Evolutionary conservation across 179 eudicot genomes (phyloP).

Genomic region (Sideroxylon spinosum): DNA sequence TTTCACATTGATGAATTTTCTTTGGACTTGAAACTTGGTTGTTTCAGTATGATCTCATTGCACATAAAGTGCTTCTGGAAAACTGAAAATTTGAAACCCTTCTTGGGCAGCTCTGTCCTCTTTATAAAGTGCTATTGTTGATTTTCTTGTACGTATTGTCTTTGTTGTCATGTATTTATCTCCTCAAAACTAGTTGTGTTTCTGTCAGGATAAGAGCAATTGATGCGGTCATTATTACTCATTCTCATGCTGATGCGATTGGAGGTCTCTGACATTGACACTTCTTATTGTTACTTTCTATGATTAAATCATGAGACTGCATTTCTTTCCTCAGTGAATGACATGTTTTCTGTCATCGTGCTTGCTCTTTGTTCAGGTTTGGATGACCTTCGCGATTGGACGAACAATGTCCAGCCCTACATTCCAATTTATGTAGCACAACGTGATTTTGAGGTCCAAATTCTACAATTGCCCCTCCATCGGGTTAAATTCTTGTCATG

Average conservation of each 20-base stretch:
- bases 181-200: slow-evolving; percentile 45
- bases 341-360: not conserved
- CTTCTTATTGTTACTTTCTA: slow-evolving; percentile 24
- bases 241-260: slow-evolving; percentile 99
- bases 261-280: slow-evolving; percentile 73
- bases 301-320: slow-evolving; percentile 10
- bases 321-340: not conserved
- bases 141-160: not conserved
- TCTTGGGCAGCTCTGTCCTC: too few relatives aligned
- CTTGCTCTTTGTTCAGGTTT: slow-evolving; percentile 46
- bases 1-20: too few relatives aligned
- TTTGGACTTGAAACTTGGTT: too few relatives aligned
- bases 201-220: slow-evolving; percentile 92
- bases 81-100: too few relatives aligned
- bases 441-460: slow-evolving; percentile 91
- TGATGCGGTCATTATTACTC: slow-evolving; percentile 96
- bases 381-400: slow-evolving; percentile 99
- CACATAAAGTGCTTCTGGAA: too few relatives aligned
- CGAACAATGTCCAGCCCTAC: slow-evolving; percentile 84
- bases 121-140: not conserved
- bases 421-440: slow-evolving; percentile 81
- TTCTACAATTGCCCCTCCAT: slow-evolving; percentile 14
- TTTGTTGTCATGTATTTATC: slow-evolving; percentile 9
- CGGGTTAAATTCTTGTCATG: not conserved
- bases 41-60: too few relatives aligned